These are phyloP conservation scores for Trichosanthes cucumerina DNA, from an alignment of 306 rosid species.

Conservation along the genomic window DNA sequence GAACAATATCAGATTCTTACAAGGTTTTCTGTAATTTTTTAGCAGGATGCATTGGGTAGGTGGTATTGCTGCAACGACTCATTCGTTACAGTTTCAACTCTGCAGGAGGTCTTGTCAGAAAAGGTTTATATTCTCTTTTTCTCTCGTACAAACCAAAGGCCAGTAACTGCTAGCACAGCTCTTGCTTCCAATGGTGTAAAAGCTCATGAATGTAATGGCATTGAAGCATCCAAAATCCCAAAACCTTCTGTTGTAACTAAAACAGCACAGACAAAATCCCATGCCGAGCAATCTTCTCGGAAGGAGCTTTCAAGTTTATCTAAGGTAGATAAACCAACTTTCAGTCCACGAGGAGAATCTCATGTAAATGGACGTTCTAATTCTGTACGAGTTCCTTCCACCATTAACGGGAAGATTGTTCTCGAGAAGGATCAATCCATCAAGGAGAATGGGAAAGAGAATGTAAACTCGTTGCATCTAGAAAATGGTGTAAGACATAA, in stretches of 20 bases:
- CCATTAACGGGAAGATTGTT: constrained; percentile 49
- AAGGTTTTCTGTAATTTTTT: constrained; percentile 15
- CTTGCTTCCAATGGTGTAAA: constrained; percentile 51
- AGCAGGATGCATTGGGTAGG: constrained; percentile 77
- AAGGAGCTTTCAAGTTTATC: constrained; percentile 33
- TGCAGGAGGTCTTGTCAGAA: constrained; percentile 86
- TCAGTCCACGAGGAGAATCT: constrained; percentile 41
- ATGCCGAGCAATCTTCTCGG: constrained; percentile 39
- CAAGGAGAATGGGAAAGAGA: constrained; percentile 53
- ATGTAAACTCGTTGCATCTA: constrained; percentile 28
- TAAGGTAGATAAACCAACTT: constrained; percentile 42
- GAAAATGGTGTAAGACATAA: constrained; percentile 42
- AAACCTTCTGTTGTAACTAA: constrained; percentile 37
- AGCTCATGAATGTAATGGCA: constrained; percentile 53
- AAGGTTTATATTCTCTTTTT: constrained; percentile 91
- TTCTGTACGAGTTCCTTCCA: constrained; percentile 35
- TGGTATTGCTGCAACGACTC: constrained; percentile 98
- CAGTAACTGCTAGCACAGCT: constrained; percentile 32
- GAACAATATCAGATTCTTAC: not conserved
- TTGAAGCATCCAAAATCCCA: constrained; percentile 34
- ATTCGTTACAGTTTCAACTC: constrained; percentile 56
- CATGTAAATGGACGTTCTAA: constrained; percentile 39
- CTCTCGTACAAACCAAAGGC: constrained; percentile 74
- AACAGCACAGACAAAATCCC: constrained; percentile 30
- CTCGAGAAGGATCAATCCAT: constrained; percentile 25